Evolutionary conservation across 805 yeast genomes (phyloP), one percentile per base, ranked within the genome.

Genomic region (Pichia occidentalis): DNA sequence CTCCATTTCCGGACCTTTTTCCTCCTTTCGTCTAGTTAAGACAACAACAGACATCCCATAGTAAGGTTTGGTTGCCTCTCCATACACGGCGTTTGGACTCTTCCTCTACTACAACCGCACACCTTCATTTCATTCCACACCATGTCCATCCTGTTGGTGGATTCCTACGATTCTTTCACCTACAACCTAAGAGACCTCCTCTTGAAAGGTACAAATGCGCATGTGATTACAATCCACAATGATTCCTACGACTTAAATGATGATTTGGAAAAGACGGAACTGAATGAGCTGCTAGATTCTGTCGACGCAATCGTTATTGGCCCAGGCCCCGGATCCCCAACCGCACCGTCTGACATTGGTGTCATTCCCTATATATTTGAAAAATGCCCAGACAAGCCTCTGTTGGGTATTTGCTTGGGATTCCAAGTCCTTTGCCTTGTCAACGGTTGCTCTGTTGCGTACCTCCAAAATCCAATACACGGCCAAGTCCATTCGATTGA

Each of bases 321-420:
- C 0, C 99, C 99, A 0, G 99, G 99, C 0, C 99, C 99, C 0
- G 99, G 99, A 0, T 76, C 84, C 49, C 98, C 98, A 0, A 58
- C 61, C 1, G 62, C 64, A 49, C 52, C 70, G 4, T 25, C 53
- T 2, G 97, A 88, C 51, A 74, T 81, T 21, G 96, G 95, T 0
- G 69, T 86, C 9, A 74, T 88, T 12, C 73, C 77, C 0, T 58
- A 60, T 7, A 42, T 88, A 47, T 81, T 73, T 19, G 50, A 61
- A 23, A 50, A 54, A 5, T 51, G 52, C n/a, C 42, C 49, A 1
- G 41, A 52, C 0, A 51, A 77, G 1, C 97, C 97, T 0, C 71
- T 87, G 0, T 60, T 92, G 34, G 99, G 99, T 0, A 82, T 94
- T 3, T 92, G 99, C 53, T 64, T 92, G 18, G 99, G 99, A 0